Percentiles rank a stretch among this genome's conserved stretches.
Conservation (phyloP, 2,329 filamentous ascomycete genomes). For the Neofusicoccum parvum region DNA sequence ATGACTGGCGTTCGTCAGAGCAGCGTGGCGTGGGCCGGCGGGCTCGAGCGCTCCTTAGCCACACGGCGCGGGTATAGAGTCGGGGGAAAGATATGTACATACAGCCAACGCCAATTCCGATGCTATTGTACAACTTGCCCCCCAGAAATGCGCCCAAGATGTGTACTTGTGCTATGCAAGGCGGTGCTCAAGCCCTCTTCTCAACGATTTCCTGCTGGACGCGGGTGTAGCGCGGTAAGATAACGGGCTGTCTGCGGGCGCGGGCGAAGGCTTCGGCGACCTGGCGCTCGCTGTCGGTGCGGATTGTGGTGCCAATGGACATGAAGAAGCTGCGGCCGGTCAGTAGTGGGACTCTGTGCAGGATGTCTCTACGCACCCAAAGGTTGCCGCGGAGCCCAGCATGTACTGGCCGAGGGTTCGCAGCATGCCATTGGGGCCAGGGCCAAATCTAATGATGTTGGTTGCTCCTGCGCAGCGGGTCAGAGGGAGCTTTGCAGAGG, state of each 20-base stretch:
- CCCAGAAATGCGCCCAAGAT: background rate
- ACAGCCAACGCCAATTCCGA: background rate
- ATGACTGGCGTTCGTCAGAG: background rate
- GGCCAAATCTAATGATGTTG: conserved; percentile 93
- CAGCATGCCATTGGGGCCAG: conserved; percentile 90
- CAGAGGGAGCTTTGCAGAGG: conserved; percentile 20
- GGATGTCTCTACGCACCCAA: conserved; percentile 60
- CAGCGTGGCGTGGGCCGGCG: background rate
- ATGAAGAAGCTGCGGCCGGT: conserved; percentile 78
- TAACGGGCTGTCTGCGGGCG: conserved; percentile 70
- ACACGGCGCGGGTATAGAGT: conserved; percentile 8
- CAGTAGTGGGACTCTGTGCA: background rate
- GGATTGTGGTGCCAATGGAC: conserved; percentile 96
- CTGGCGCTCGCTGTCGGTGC: conserved; percentile 81
- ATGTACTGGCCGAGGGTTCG: conserved; percentile 95
- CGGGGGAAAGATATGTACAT: conserved; percentile 7
- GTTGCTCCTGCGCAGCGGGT: conserved; percentile 66
- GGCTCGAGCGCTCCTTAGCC: background rate
- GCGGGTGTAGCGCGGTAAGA: conserved; percentile 46
- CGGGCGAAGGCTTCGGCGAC: conserved; percentile 74
- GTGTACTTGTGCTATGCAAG: background rate
- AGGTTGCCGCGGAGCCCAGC: conserved; percentile 90
- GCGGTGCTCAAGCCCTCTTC: background rate
- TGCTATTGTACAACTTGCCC: conserved; percentile 1
- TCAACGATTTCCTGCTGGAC: conserved; percentile 14